These are phyloP conservation scores for Cryomyces antarcticus DNA, from an alignment of 495 filamentous ascomycete genomes.

Conservation along the genomic window DNA sequence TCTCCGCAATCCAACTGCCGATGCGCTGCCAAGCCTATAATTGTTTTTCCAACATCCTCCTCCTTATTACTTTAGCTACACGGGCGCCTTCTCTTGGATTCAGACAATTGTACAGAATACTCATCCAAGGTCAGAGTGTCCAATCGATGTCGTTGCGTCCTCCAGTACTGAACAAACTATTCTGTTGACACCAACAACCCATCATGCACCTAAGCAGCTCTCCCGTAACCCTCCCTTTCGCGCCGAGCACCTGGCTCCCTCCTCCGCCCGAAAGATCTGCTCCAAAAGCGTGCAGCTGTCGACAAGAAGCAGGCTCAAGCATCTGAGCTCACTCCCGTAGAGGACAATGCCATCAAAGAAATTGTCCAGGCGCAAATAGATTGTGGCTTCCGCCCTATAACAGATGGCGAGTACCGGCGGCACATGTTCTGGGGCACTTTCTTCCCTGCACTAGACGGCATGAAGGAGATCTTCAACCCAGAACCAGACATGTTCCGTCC, in stretches of 20 bases:
- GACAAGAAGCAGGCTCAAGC: slow-evolving; percentile 23
- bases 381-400: slow-evolving; percentile 45
- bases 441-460: slow-evolving; percentile 56
- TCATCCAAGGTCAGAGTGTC: too few relatives aligned
- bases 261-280: slow-evolving; percentile 47
- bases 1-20: too few relatives aligned
- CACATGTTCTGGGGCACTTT: slow-evolving; percentile 49
- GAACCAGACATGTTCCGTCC: slow-evolving; percentile 42
- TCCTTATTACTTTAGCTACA: too few relatives aligned
- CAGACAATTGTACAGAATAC: too few relatives aligned
- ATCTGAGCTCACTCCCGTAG: slow-evolving; percentile 26
- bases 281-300: slow-evolving; percentile 36
- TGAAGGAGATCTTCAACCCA: slow-evolving; percentile 38
- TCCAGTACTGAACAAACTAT: too few relatives aligned
- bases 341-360: slow-evolving; percentile 42
- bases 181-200: not conserved
- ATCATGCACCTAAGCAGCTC: slow-evolving; percentile 8
- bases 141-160: too few relatives aligned
- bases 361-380: slow-evolving; percentile 11
- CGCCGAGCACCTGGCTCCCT: slow-evolving; percentile 75
- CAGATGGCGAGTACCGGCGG: slow-evolving; percentile 46
- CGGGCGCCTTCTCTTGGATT: too few relatives aligned
- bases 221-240: slow-evolving; percentile 53
- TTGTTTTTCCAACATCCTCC: too few relatives aligned
- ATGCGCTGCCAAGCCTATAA: too few relatives aligned